Conservation (phyloP, 192 early-diverging fungal species). For the Radiomyces spectabilis region DNA sequence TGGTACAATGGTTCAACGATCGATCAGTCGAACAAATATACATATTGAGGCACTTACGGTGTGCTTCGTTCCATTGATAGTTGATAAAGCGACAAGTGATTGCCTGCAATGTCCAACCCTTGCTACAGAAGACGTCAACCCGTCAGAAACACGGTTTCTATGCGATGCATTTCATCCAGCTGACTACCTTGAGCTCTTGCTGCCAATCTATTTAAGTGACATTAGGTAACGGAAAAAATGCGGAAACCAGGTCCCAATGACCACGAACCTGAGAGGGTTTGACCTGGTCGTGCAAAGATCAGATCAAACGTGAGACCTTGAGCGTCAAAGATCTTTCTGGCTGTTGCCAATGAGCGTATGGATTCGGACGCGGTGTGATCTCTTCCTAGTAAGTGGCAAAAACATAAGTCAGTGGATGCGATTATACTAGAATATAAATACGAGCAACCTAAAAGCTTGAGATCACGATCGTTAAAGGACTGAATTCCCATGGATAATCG, state of each 20-base stretch:
- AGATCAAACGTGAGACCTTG: constrained; percentile 39
- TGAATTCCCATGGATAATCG: constrained; percentile 47
- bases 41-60: constrained; percentile 29
- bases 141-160: not conserved
- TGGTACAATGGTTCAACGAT: too few relatives aligned
- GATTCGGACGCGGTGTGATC: constrained; percentile 38
- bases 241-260: too few relatives aligned
- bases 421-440: not conserved
- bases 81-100: constrained; percentile 48
- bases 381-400: constrained; percentile 14
- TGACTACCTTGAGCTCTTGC: constrained; percentile 31
- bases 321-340: constrained; percentile 34
- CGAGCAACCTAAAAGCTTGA: constrained; percentile 24
- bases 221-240: too few relatives aligned
- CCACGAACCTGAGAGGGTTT: too few relatives aligned
- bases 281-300: constrained; percentile 42
- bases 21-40: not conserved
- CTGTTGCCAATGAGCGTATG: constrained; percentile 29
- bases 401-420: not conserved
- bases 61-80: constrained; percentile 44
- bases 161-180: not conserved
- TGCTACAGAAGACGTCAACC: constrained; percentile 8
- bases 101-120: constrained; percentile 35
- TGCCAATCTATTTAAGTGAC: constrained; percentile 34
- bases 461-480: constrained; percentile 30